Base-by-base conservation (phyloP, 2,329 filamentous ascomycete genomes). In the Diaporthe capsici region DNA sequence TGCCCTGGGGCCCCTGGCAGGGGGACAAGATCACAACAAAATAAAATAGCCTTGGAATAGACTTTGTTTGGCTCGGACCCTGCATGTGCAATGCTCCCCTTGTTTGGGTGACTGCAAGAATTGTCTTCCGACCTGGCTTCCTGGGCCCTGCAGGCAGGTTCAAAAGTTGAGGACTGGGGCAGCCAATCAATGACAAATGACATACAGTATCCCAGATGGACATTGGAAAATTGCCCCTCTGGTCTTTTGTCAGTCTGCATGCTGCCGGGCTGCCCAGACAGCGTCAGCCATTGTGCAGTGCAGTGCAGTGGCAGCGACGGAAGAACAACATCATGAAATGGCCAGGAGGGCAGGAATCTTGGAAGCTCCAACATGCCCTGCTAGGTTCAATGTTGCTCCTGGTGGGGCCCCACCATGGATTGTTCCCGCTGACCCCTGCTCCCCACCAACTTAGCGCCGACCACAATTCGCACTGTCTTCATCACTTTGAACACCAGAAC, bases 401-500 rank as follows among this genome's bases (percentile, higher is more conserved):
- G 28, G 61, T 67, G 61, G 61, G 61, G 61, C 42, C 61, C 61
- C 61, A 67, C 25, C 61, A 65, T 34, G 61, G 37, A 31, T 49
- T 65, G 61, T 67, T 49, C 61, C 61, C 61, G 61, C 42, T 31
- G 42, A 49, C 61, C 28, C 47, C 65, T 68, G 65, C 47, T 28
- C 12, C 47, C 47, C 22, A 39, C 15, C 31, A 10, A 0, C 10
- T 37, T 68, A 39, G 47, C 65, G 25, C 25, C 12, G 10, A 12
- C 15, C 10, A 2, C 2, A 9, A n/a, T 13, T 20, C 65, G 65
- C 65, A 68, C 65, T 68, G 65, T 53, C 10, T 3, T 2, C 1
- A 0, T 4, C 2, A 4, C 4, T 6, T 1, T 8, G 4, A 4
- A 4, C 5, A 8, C 12, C 61, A 44, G 0, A 9, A 10, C 1